Base-by-base conservation (phyloP, 2,329 filamentous ascomycete species). In the Sporothrix humicola region DNA sequence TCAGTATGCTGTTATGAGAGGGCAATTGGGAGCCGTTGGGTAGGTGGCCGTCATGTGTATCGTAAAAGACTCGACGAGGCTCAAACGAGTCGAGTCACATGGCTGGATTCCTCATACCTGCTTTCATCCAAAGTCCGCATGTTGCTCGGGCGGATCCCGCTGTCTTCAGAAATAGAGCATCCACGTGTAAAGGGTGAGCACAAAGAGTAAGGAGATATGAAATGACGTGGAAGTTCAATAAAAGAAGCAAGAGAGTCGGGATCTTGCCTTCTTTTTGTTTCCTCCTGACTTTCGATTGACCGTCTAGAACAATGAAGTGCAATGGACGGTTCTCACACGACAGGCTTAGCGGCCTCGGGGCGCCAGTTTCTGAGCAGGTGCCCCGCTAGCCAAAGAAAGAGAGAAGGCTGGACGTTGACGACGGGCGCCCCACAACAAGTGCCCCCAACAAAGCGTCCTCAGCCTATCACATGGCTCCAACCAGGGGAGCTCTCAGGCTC, bases 51-150 rank as follows among this genome's bases (percentile, higher is more conserved):
- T 5, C 26, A 5, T 54, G n/a, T 70, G 66, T 31, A 15, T 44
- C 37, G 3, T 17, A n/a, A 37, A 37, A 7, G 31, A 37, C 31
- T 37, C 52, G 52, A 9, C 61, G 31, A 5, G 4, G 31, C 31
- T 48, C 42, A 48, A 50, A 3, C 50, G 50, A 7, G 10, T 8
- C 54, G 26, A 48, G 61, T 26, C 63, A 72, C 59, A 71, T 68
- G 73, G 42, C 15, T 20, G 61, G 26, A 7, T 42, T 54, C 9
- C 23, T 31, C 78, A 73, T 79, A 88, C 87, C 84, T 87, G 79
- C 85, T 84, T 77, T 89, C 87, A 76, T 84, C 83, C 79, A 88
- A 82, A 76, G 85, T 83, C 80, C 85, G 85, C 88, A 89, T 90
- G 50, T 52, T 77, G 46, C 42, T 37, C 4, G 44, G 31, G 48